Evolutionary conservation across 768 basidiomycete genomes (phyloP), one percentile per base, ranked within the genome.

Genomic region (Xerocomellus dryophilus): DNA sequence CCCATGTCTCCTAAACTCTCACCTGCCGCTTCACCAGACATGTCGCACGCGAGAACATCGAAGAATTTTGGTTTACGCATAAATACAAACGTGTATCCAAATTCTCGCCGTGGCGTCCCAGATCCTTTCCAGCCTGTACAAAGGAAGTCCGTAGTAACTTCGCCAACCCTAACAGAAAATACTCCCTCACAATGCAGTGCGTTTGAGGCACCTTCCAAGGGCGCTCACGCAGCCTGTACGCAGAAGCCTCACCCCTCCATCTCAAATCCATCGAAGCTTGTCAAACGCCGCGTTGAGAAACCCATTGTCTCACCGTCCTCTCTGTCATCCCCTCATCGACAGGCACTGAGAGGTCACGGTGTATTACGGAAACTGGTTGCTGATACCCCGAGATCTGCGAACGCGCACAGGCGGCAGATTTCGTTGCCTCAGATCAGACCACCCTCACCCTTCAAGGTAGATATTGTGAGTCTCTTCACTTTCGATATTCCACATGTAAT

Each of bases 381-480:
- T 50, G 39, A 47, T 42, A 43, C 51, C 43, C 36, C n/a, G 4
- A 12, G 43, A 11, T 43, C 47, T 14, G n/a, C 23, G 20, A 54
- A 43, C 5, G 18, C 25, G 7, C 32, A 49, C 9, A 52, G 27
- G 4, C 34, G 50, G 21, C 59, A 53, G 36, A 43, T 8, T 11
- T 53, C 58, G 8, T 11, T 71, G 11, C 69, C 67, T 23, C 60
- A 54, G 17, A 41, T 69, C 17, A 62, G 53, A 47, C 14, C 60
- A n/a, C 57, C 60, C 12, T 71, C 69, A 2, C 67, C 69, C 9
- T 51, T 68, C 8, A 51, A 20, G 36, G 49, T 68, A n/a, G 51
- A 71, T 41, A 59, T 68, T 38, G 67, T 68, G 56, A 62, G 67
- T 42, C 5, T 39, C 7, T 43, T 41, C 7, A 12, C n/a, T 21